Conservation (phyloP, 352 stramenopile genomes). For the Elongisporangium anandrum region DNA sequence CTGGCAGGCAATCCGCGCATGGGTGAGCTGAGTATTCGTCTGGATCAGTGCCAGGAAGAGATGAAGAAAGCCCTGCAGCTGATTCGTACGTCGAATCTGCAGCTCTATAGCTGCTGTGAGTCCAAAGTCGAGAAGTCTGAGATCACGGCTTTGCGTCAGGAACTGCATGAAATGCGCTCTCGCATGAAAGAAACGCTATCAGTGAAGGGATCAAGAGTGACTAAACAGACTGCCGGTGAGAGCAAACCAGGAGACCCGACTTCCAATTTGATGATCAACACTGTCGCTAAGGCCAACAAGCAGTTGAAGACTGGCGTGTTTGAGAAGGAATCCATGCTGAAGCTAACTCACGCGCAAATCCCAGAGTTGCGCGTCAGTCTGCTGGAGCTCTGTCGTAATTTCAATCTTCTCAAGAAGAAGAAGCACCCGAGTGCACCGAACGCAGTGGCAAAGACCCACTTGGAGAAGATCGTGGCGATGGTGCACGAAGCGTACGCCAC, state of each 20-base stretch:
- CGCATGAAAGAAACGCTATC: slow-evolving; percentile 13
- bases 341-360: slow-evolving; percentile 36
- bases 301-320: slow-evolving; percentile 2
- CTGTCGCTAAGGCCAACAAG: background rate
- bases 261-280: background rate
- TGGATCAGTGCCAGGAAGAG: slow-evolving; percentile 67
- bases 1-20: slow-evolving; percentile 56
- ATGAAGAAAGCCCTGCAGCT: slow-evolving; percentile 61
- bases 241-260: background rate
- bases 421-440: slow-evolving; percentile 36
- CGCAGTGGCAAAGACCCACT: slow-evolving; percentile 49
- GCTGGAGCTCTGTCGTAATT: slow-evolving; percentile 63
- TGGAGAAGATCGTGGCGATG: slow-evolving; percentile 63
- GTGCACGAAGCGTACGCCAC: slow-evolving; percentile 70
- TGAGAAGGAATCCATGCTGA: slow-evolving; percentile 4
- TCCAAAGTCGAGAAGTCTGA: slow-evolving; percentile 59
- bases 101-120: slow-evolving; percentile 61
- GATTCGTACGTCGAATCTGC: slow-evolving; percentile 59
- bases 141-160: slow-evolving; percentile 32
- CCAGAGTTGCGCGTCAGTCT: slow-evolving; percentile 67
- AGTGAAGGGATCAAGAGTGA: background rate
- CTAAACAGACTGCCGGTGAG: background rate
- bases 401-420: slow-evolving; percentile 60
- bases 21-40: slow-evolving; percentile 47
- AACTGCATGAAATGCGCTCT: slow-evolving; percentile 42